Conservation (phyloP, 495 filamentous ascomycete genomes). For the Xylaria palmicola region DNA sequence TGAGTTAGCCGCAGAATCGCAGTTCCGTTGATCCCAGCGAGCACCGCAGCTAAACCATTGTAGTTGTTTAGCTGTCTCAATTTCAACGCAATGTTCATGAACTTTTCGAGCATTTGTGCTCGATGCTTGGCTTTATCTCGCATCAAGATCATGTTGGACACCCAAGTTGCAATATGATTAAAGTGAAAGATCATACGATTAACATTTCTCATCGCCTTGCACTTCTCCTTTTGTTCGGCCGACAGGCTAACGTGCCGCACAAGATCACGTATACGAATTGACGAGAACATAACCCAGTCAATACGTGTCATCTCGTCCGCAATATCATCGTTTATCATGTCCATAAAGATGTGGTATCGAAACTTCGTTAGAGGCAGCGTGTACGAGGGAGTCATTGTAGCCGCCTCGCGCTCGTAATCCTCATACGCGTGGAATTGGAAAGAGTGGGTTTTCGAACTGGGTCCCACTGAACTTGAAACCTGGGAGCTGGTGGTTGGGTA, state of each 20-base stretch:
- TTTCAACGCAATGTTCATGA: constrained; percentile 82
- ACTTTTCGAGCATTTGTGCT: constrained; percentile 85
- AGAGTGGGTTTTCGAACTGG: constrained; percentile 30
- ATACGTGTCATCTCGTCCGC: constrained; percentile 91
- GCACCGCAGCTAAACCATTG: constrained; percentile 86
- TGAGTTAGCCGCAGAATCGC: constrained; percentile 82
- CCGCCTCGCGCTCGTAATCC: constrained; percentile 70
- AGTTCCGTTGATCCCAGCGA: constrained; percentile 88
- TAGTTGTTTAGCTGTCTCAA: constrained; percentile 94
- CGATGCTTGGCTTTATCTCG: constrained; percentile 96
- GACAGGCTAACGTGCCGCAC: constrained; percentile 84
- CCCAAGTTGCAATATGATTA: constrained; percentile 91
- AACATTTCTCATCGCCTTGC: constrained; percentile 77
- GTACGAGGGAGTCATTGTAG: constrained; percentile 61
- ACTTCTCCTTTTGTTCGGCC: constrained; percentile 68
- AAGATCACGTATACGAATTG: constrained; percentile 92
- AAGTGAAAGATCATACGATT: constrained; percentile 94
- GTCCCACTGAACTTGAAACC: constrained; percentile 20
- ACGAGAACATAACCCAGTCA: constrained; percentile 95
- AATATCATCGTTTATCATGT: constrained; percentile 73
- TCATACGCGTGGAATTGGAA: constrained; percentile 63
- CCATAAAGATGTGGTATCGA: constrained; percentile 83
- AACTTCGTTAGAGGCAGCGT: constrained; percentile 65
- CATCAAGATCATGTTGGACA: constrained; percentile 86
- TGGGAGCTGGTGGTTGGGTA: constrained; percentile 47